phyloP scores from a whole-genome alignment of 2,329 filamentous ascomycete genomes.

The Lithohypha guttulata region DNA sequence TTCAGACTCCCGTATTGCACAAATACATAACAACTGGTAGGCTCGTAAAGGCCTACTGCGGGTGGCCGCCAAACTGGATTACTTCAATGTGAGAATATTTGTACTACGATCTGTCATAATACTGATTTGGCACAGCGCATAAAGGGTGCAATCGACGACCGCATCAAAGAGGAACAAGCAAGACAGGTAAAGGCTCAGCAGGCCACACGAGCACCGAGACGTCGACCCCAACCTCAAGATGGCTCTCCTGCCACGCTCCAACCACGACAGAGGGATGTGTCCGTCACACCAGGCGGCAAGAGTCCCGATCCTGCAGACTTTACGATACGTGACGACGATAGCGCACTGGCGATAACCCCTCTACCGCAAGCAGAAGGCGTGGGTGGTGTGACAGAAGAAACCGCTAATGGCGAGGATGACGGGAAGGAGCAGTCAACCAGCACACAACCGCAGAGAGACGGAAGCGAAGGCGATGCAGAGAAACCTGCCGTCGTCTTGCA shows the following conservation, averaged over 20 bases:
- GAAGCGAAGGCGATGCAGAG: slow-evolving; percentile 14
- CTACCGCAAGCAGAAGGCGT: slow-evolving; percentile 32
- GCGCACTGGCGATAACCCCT: slow-evolving; percentile 46
- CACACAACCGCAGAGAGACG: slow-evolving; percentile 20
- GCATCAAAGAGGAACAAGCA: slow-evolving; percentile 84
- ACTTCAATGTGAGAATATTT: slow-evolving; percentile 19
- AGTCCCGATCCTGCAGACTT: slow-evolving; percentile 76
- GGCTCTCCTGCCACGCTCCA: slow-evolving; percentile 22
- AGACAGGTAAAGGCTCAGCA: slow-evolving; percentile 47
- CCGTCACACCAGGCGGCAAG: slow-evolving; percentile 38
- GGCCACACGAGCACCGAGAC: slow-evolving; percentile 33
- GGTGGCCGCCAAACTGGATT: slow-evolving; percentile 18
- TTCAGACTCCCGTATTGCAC: too few species aligned
- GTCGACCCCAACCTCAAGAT: slow-evolving; percentile 25
- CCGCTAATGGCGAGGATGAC: slow-evolving; percentile 16
- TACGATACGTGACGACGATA: slow-evolving; percentile 72
- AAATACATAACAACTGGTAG: too few species aligned
- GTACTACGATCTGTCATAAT: not conserved
- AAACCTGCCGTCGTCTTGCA: slow-evolving; percentile 22
- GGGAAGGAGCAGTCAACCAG: slow-evolving; percentile 18
- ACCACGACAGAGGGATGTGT: slow-evolving; percentile 27
- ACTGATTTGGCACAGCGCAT: slow-evolving; percentile 49
- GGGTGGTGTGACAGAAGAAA: slow-evolving; percentile 9
- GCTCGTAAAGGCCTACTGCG: too few species aligned
- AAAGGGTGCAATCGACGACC: slow-evolving; percentile 73